Base-by-base conservation (phyloP, 148 eudicot species). In the Linanthus parryae region DNA sequence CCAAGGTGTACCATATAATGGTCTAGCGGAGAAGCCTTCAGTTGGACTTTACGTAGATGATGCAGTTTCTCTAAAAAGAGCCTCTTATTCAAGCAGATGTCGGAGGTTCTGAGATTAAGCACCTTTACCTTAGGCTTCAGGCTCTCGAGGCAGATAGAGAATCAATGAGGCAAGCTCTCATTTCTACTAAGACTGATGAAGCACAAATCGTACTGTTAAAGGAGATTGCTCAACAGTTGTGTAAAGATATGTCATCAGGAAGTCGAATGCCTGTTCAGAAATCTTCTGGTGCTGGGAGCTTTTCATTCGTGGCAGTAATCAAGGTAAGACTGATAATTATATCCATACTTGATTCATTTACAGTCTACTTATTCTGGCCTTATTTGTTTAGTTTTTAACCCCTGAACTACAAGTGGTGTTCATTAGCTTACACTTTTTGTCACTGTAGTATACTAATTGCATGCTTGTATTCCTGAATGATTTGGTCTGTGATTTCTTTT, bases 71-170 rank as follows among this genome's bases (percentile, higher is more conserved):
- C 82, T 80, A 14, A 58, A 54, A 4, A 48, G 83, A 67, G 35
- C 67, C 79, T 20, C 34, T 67, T 8, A 35, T 51, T 58, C 50
- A 51, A 22, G 68, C 64, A 10, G 80, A 84, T 58, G 31, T 56
- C 4, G 77, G 62, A 61, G 97, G 82, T 48, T 70, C 88, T n/a
- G 90, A 85, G 28, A 67, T 82, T 34, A 73, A 67, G 64, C 85
- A 82, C 66, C 61, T 89, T 21, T 85, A 79, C 57, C 42, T 66
- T 61, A 85, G 95, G 66, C 83, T 89, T 67, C 97, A 89, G 60
- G 90, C 87, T 29, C 94, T 89, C 23, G 97, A 89, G 65, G 97
- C 95, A 62, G 95, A 89, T 61, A 77, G 91, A 61, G 95, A 89
- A 67, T 75, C 91, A 4, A 76, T 89, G 95, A 80, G 84, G 72